Evolutionary conservation across 441 rosid species (phyloP), one percentile per base, ranked within the genome.

Genomic region (Brassica balearica): DNA sequence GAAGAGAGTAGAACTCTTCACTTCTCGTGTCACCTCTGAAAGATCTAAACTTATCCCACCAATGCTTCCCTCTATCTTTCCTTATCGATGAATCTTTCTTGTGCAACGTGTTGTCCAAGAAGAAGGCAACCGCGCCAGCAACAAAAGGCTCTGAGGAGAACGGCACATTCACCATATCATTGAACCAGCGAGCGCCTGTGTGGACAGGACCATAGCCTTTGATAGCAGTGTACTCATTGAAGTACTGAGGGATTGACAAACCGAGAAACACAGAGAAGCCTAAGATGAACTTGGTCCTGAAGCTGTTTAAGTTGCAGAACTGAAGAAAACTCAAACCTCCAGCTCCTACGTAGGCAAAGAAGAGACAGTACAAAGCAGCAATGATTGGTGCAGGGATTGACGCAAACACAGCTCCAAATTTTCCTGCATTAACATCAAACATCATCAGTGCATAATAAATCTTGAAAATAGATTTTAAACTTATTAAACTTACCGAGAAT

Each of bases 361-460:
- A 90, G 71, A 94, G 81, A 71, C 98, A 94, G 69, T 94, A 94
- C 1, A 94, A 76, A 72, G 92, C 97, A 46, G 98, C 97, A 69
- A 90, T 62, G 55, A 94, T 92, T 46, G 98, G 93, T 15, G 90
- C 85, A 14, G 98, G 98, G 77, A 94, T 86, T 51, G 98, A 92
- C 10, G 98, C 98, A 80, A 94, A 94, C 36, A 94, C 88, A 14
- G 98, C 98, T 68, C 97, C 96, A 69, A 94, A 92, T 87, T 94
- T 94, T 15, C 96, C 98, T 94, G 91, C 65, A 46, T 64, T 14
- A 27, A 59, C 65, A 66, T 46, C 20, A 72, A 36, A 17, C 36
- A 59, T 68, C 48, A 36, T 79, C 60, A 79, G 74, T 12, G 23
- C 14, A 68, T 2, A 15, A 25, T 22, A 22, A 22, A 22, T 22